Base-by-base conservation (phyloP, 1,139 yeast genomes). In the Zygotorulaspora mrakii region DNA sequence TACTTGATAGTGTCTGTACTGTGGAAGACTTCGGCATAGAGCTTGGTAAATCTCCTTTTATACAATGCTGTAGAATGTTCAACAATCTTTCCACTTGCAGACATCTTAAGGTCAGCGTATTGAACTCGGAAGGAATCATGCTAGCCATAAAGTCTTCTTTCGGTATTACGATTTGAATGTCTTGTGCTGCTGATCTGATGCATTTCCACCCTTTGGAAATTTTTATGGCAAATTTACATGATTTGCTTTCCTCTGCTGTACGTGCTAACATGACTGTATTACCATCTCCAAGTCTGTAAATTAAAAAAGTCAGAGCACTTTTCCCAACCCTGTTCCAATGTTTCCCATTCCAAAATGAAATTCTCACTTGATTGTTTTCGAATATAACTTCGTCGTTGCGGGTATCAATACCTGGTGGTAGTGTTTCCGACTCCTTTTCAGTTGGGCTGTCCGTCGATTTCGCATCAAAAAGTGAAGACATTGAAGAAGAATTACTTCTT, bases 191-290 rank as follows among this genome's bases (percentile, higher is more conserved):
- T 12, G 65, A 49, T 30, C 54, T 54, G 11, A 49, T 43, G 26
- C 50, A 47, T 31, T 52, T 58, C 51, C 62, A 57, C 11, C 34
- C 36, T 1, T 51, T 13, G 10, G 54, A 46, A 11, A 53, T 47
- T 16, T 46, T 37, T 16, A 52, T 54, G 35, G 49, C 47, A 30
- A 46, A 47, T 32, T 39, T 45, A 25, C 51, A 45, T 26, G 37
- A 31, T 3, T 37, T 29, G 14, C 34, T 40, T 17, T 37, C 36
- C 17, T 31, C 74, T 62, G 75, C 73, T 61, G 86, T 94, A 63
- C 76, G 71, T 61, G 95, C 86, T 78, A 86, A 85, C 66, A 83
- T 83, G 67, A 88, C 84, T 64, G 75, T 78, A 71, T 86, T 96
- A 60, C 75, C 87, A 69, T 81, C 83, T 77, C 86, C 96, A 64